Base-by-base conservation (phyloP, 768 basidiomycete species). In the Trichaptum fuscoviolaceum region DNA sequence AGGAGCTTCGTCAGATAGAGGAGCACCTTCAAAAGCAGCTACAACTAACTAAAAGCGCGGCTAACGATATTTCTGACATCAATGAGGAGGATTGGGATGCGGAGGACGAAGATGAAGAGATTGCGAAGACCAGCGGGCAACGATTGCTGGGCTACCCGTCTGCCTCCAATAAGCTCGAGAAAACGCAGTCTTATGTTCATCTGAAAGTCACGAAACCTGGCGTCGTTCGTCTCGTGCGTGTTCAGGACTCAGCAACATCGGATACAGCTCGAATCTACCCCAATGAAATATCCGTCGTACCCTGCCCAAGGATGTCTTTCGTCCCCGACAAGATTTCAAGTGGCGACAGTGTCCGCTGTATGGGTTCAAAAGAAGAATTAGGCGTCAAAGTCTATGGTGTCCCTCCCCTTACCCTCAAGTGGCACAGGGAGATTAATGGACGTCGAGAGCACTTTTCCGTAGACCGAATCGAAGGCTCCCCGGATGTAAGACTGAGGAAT, bases 261-360 rank as follows among this genome's bases (percentile, higher is more conserved):
- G 84, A 86, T 57, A 85, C 87, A 58, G 92, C 94, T 42, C 87
- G 92, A 27, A 77, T 96, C n/a, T 81, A 83, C 64, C 79, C 87
- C 58, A 81, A 82, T 17, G 85, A 90, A 67, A 83, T 93, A 35
- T 83, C 85, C 0, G 80, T 96, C 58, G 92, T 89, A 15, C 91
- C 94, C 23, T 97, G 95, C 73, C 95, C 95, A 7, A 81, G 79
- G 5, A 93, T 88, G 4, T 83, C 84, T 70, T 95, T 95, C 72
- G 71, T 79, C 0, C 74, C 75, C 0, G 78, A 79, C 25, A 73
- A 76, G 20, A 76, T 83, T 27, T 76, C 82, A 63, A 78, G 52
- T 71, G 73, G 70, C 66, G 75, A 83, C 62, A 78, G 84, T 18
- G 74, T 88, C 65, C 87, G 85, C 36, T 96, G 93, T 75, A 84